These are phyloP conservation scores for Ophiognomonia clavigignenti-juglandacearum DNA, from an alignment of 2,329 filamentous ascomycete genomes.

Conservation along the genomic window DNA sequence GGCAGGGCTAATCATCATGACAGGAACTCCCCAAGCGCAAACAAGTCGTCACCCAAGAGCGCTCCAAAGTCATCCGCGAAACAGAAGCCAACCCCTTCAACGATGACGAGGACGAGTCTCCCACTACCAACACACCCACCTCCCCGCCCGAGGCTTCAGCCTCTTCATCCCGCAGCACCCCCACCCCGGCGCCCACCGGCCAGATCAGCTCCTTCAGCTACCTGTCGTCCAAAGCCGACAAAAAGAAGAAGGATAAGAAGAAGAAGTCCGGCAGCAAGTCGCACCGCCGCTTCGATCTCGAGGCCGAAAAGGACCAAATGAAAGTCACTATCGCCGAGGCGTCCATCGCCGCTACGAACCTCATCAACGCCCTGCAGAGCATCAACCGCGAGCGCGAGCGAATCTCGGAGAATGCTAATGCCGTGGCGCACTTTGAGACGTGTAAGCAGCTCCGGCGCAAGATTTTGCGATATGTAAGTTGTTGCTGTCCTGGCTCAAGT, in stretches of 20 bases:
- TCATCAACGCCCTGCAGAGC: constrained; percentile 79
- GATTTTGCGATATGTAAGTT: constrained; percentile 76
- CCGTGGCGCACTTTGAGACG: constrained; percentile 71
- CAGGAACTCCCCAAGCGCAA: constrained; percentile 61
- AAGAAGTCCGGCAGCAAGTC: constrained; percentile 52
- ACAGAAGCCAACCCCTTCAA: constrained; percentile 71
- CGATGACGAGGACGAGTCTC: constrained; percentile 57
- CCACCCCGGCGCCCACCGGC: constrained; percentile 20
- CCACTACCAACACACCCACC: too few relatives aligned
- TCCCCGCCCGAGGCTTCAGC: constrained; percentile 22
- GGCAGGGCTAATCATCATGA: background rate
- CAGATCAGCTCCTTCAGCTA: constrained; percentile 36
- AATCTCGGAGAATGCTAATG: constrained; percentile 77
- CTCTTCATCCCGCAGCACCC: constrained; percentile 24
- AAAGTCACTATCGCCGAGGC: constrained; percentile 84
- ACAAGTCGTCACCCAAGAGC: constrained; percentile 68
- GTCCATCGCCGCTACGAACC: constrained; percentile 84
- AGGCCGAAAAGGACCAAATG: constrained; percentile 82
- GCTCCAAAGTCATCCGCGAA: constrained; percentile 78
- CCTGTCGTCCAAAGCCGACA: constrained; percentile 43
- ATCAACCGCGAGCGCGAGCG: constrained; percentile 87
- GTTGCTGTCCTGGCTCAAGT: too few relatives aligned
- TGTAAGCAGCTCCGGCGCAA: constrained; percentile 83
- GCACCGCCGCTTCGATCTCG: constrained; percentile 69
- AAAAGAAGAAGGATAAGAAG: constrained; percentile 37